Percentiles rank a stretch among this genome's conserved stretches.
Conservation (phyloP, 2,329 filamentous ascomycete species). For the Emergomyces africanus region DNA sequence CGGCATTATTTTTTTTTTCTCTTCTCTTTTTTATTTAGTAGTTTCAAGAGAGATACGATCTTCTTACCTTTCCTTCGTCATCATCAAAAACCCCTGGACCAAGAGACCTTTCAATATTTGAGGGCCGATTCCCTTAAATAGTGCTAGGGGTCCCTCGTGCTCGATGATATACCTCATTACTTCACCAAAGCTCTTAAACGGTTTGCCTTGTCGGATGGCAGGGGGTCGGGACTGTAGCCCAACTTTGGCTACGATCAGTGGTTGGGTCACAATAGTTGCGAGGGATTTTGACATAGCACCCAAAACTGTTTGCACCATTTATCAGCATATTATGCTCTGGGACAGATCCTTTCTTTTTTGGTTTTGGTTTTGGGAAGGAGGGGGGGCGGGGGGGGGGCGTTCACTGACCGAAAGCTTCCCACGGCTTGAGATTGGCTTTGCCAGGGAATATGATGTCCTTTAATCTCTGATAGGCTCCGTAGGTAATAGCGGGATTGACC, state of each 20-base stretch:
- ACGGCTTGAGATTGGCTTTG: conserved; percentile 60
- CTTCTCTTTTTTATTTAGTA: background rate
- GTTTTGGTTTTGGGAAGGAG: no score
- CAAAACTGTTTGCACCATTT: conserved; percentile 47
- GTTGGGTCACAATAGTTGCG: conserved; percentile 85
- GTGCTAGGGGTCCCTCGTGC: conserved; percentile 66
- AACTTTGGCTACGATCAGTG: conserved; percentile 94
- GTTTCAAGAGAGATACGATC: background rate
- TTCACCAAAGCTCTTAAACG: conserved; percentile 84
- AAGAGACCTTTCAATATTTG: conserved; percentile 87
- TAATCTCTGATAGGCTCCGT: conserved; percentile 87
- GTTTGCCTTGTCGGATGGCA: conserved; percentile 68
- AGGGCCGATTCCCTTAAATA: conserved; percentile 94
- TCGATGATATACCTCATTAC: conserved; percentile 91
- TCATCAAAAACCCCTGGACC: conserved; percentile 95
- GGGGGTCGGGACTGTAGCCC: conserved; percentile 90
- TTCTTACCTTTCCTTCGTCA: conserved; percentile 85
- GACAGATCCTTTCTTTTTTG: no score
- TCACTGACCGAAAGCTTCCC: conserved; percentile 80
- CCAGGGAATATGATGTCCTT: conserved; percentile 66
- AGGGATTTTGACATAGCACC: conserved; percentile 87
- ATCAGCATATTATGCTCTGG: conserved; percentile 7
- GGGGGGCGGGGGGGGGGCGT: background rate
- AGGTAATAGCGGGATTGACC: conserved; percentile 93
- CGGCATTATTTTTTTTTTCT: background rate